Evolutionary conservation across 768 basidiomycete species (phyloP).

Genomic region (Cantharellus anzutake): DNA sequence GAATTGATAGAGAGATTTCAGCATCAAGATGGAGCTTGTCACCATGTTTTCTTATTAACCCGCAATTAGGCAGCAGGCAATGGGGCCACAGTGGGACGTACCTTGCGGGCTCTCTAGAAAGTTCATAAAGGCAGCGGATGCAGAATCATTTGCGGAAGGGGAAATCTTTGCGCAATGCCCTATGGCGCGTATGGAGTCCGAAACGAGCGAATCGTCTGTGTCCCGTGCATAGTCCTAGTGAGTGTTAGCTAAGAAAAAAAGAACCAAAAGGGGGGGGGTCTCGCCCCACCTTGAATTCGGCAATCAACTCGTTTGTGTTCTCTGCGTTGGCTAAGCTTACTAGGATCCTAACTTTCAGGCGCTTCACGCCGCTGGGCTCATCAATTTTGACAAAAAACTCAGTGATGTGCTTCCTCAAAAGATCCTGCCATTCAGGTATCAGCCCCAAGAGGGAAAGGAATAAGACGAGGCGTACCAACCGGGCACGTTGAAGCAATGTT

Average conservation of each 20-base stretch:
- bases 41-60: conserved; percentile 43
- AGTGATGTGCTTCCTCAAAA: conserved; percentile 42
- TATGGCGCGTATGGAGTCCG: conserved; percentile 56
- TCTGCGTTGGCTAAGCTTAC: conserved; percentile 42
- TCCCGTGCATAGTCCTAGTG: conserved; percentile 68
- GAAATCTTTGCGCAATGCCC: conserved; percentile 53
- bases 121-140: conserved; percentile 51
- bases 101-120: conserved; percentile 69
- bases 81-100: conserved; percentile 11
- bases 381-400: conserved; percentile 51
- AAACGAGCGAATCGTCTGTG: conserved; percentile 47
- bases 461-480: conserved; percentile 25
- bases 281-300: conserved; percentile 66
- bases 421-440: conserved; percentile 22
- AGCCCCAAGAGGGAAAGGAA: no score
- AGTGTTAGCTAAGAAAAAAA: background rate
- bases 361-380: conserved; percentile 49
- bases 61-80: background rate
- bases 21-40: conserved; percentile 61
- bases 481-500: conserved; percentile 44
- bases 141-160: conserved; percentile 50
- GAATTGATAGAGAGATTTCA: conserved; percentile 66
- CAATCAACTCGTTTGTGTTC: conserved; percentile 50
- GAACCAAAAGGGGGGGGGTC: background rate
- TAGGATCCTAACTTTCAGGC: conserved; percentile 56